These are phyloP conservation scores for Chrysoporthe cubensis DNA, from an alignment of 2,329 filamentous ascomycete genomes.

Conservation along the genomic window DNA sequence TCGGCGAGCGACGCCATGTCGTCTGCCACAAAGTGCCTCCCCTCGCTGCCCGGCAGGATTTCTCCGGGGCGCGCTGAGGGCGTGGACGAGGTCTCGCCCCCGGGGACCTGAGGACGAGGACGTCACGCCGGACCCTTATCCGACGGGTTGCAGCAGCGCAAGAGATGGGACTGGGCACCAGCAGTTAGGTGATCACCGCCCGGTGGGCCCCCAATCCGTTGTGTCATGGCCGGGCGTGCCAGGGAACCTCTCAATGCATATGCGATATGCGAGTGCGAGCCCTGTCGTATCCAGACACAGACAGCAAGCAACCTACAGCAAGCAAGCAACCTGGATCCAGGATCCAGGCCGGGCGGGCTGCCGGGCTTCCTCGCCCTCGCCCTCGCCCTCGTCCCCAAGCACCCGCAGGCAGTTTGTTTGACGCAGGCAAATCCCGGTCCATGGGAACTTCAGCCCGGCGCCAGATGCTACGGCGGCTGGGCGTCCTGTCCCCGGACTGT, in stretches of 20 bases:
- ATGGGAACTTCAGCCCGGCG: slow-evolving; percentile 19
- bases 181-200: too few relatives aligned
- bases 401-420: slow-evolving; percentile 5
- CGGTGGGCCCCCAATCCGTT: not conserved
- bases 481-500: too few relatives aligned
- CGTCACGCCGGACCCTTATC: too few relatives aligned
- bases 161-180: too few relatives aligned
- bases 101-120: too few relatives aligned
- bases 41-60: not conserved
- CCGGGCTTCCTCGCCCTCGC: slow-evolving; percentile 14
- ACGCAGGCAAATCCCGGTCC: slow-evolving; percentile 23
- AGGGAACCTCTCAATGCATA: not conserved
- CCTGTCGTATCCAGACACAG: not conserved
- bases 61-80: not conserved
- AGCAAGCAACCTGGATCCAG: slow-evolving; percentile 1
- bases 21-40: not conserved
- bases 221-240: not conserved
- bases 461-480: not conserved
- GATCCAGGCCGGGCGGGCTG: slow-evolving; percentile 5
- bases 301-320: too few relatives aligned
- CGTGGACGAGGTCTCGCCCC: too few relatives aligned
- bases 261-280: not conserved
- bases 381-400: slow-evolving; percentile 12
- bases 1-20: not conserved
- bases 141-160: too few relatives aligned